phyloP scores from a whole-genome alignment of 1,284 basidiomycete genomes.

The Naganishia albida region DNA sequence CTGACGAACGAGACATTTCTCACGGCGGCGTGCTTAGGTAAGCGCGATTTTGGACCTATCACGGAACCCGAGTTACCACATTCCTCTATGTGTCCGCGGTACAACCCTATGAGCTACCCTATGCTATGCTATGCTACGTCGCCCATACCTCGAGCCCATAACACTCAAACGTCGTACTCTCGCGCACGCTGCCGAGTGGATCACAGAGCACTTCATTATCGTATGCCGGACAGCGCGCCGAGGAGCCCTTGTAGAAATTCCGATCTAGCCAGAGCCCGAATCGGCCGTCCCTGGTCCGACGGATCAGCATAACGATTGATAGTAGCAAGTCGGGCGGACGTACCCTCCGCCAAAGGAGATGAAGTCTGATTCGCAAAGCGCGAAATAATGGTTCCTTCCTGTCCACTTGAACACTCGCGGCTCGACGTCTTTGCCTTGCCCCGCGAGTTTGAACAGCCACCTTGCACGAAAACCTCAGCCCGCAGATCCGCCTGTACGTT shows the following conservation, averaged over 20 bases:
- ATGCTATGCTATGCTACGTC: conserved; percentile 33
- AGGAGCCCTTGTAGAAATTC: conserved; percentile 77
- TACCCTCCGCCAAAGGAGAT: conserved; percentile 90
- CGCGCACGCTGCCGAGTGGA: conserved; percentile 56
- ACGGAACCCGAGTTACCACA: conserved; percentile 1
- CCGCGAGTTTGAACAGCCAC: conserved; percentile 69
- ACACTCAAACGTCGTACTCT: conserved; percentile 69
- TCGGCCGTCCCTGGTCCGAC: conserved; percentile 67
- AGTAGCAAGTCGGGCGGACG: conserved; percentile 45
- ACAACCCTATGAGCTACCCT: too few species aligned
- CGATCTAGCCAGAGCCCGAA: conserved; percentile 90
- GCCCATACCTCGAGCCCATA: conserved; percentile 83
- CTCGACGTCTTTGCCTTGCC: conserved; percentile 44
- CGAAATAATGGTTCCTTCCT: conserved; percentile 85
- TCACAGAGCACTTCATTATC: conserved; percentile 78
- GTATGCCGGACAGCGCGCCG: conserved; percentile 81
- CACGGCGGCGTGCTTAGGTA: background rate
- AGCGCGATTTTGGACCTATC: background rate
- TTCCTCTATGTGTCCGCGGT: too few species aligned
- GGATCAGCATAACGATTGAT: background rate
- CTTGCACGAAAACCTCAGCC: conserved; percentile 52
- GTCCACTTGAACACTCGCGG: conserved; percentile 80
- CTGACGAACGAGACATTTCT: conserved; percentile 5
- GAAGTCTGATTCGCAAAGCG: conserved; percentile 75
- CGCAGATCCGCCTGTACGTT: background rate